Base-by-base conservation (phyloP, 306 rosid species). In the Casuarina glauca region DNA sequence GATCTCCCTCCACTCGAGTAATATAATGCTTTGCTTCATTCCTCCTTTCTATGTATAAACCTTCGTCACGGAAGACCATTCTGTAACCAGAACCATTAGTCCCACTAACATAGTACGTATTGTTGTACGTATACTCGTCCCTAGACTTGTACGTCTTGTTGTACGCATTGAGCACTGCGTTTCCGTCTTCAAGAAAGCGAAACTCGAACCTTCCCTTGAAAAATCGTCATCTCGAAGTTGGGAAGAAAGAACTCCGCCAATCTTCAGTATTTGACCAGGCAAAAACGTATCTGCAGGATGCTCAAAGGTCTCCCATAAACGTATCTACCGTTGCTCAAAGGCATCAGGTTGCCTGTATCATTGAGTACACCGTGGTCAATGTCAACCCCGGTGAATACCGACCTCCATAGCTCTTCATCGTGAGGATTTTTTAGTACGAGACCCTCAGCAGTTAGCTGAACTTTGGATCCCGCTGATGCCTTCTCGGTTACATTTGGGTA, bases 291-390 rank as follows among this genome's bases (percentile, higher is more conserved):
- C 86, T 0, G 61, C 84, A 12, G 80, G 86, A 43, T 68, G 1
- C n/a, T 48, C 8, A 76, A 90, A 90, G 51, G 81, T 86, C 86
- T 90, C 87, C 91, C 91, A 90, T 1, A 79, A 16, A 19, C 20
- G 1, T 8, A 35, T 3, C 13, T 38, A 54, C 71, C 82, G n/a
- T n/a, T n/a, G n/a, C n/a, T n/a, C n/a, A 69, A 38, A 45, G 88
- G 82, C 48, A 82, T 75, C 38, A 90, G 76, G 79, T 86, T 90
- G 9, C 94, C 89, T 0, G 81, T 78, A 45, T 90, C 85, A 10
- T 73, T 78, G 42, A 88, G 49, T 5, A 70, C 35, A 1, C 82
- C 86, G 6, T 2, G 10, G 46, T 76, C 84, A 46, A 76, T 88
- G 7, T n/a, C 3, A 9, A 3, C 50, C 20, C 3, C 3, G 7